phyloP scores from a whole-genome alignment of 495 filamentous ascomycete genomes.

The Neurospora sp. region DNA sequence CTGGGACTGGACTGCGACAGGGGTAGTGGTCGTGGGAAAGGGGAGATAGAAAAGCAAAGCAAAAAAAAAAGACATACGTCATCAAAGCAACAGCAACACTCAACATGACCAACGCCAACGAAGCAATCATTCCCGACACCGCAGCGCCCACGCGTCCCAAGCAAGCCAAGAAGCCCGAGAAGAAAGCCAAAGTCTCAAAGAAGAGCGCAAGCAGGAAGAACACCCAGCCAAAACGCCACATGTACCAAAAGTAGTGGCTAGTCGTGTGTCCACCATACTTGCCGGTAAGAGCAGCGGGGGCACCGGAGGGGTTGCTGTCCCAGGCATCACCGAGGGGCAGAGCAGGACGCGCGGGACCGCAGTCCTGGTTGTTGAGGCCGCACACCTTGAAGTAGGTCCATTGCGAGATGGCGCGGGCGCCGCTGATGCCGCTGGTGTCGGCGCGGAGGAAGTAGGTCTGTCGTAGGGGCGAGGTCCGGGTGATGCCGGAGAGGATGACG shows the following conservation, averaged over 20 bases:
- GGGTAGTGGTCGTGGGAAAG: not conserved
- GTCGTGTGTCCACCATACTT: slow-evolving; percentile 37
- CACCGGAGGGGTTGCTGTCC: slow-evolving; percentile 27
- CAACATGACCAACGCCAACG: slow-evolving; percentile 34
- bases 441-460: slow-evolving; percentile 76
- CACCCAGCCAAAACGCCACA: slow-evolving; percentile 58
- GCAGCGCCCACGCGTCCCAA: slow-evolving; percentile 39
- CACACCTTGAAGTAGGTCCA: slow-evolving; percentile 83
- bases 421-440: slow-evolving; percentile 58
- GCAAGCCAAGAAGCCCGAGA: slow-evolving; percentile 41
- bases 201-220: slow-evolving; percentile 66
- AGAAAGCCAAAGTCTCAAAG: slow-evolving; percentile 45
- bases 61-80: slow-evolving; percentile 32
- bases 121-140: slow-evolving; percentile 28
- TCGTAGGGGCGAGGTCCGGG: slow-evolving; percentile 50
- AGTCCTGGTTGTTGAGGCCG: slow-evolving; percentile 38
- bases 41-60: not conserved
- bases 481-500: slow-evolving; percentile 62
- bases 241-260: slow-evolving; percentile 39
- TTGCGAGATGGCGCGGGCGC: slow-evolving; percentile 52
- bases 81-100: slow-evolving; percentile 40
- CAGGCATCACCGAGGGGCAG: slow-evolving; percentile 43
- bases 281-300: slow-evolving; percentile 33
- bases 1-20: not conserved
- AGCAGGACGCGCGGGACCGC: slow-evolving; percentile 32